A percentile compares a stretch with the other conserved stretches of the same genome.
phyloP scores from a whole-genome alignment of 768 basidiomycete species.

The Lenzites betulinus region DNA sequence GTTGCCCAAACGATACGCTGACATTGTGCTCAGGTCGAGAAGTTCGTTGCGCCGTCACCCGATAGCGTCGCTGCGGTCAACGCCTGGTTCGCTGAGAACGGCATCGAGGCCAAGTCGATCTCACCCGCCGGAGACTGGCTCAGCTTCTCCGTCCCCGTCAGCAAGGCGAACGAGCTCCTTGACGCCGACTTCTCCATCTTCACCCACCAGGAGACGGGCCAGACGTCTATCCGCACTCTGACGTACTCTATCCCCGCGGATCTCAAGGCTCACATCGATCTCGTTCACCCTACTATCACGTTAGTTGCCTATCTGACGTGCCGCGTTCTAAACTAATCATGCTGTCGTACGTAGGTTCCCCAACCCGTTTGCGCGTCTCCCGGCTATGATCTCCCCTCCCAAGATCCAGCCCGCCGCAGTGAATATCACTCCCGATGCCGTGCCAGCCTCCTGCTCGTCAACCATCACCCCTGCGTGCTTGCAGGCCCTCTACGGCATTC shows the following conservation, averaged over 20 bases:
- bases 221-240: slow-evolving; percentile 37
- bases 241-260: slow-evolving; percentile 39
- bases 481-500: slow-evolving; percentile 40
- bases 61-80: slow-evolving; percentile 31
- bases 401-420: neutral
- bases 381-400: slow-evolving; percentile 24
- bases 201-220: slow-evolving; percentile 34
- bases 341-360: slow-evolving; percentile 38
- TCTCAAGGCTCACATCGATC: slow-evolving; percentile 33
- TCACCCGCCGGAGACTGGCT: slow-evolving; percentile 41
- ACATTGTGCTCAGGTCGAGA: slow-evolving; percentile 25
- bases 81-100: slow-evolving; percentile 32
- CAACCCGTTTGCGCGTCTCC: slow-evolving; percentile 17
- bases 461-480: slow-evolving; percentile 34
- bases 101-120: slow-evolving; percentile 26
- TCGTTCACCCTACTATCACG: slow-evolving; percentile 34
- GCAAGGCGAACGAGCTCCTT: slow-evolving; percentile 39
- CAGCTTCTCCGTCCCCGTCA: slow-evolving; percentile 33
- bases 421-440: slow-evolving; percentile 28
- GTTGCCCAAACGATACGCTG: neutral
- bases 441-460: slow-evolving; percentile 31
- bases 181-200: slow-evolving; percentile 39
- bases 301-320: slow-evolving; percentile 19
- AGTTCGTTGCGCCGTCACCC: slow-evolving; percentile 28
- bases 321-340: neutral